These are phyloP conservation scores for Cystobasidium sp. DNA, from an alignment of 1,284 basidiomycete genomes.

Conservation along the genomic window DNA sequence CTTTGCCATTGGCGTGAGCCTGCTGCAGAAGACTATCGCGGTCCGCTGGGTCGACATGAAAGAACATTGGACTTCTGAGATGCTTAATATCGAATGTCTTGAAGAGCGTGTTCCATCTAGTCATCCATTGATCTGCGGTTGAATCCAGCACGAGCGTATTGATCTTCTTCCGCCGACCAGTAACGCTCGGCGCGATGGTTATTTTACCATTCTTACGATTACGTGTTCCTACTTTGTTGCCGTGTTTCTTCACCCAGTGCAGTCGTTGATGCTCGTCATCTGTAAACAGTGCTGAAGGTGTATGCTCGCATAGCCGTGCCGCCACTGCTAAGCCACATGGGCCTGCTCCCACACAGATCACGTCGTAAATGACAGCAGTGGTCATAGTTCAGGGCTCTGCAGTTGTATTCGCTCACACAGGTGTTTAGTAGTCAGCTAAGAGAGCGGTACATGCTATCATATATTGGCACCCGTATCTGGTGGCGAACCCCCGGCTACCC, in stretches of 20 bases:
- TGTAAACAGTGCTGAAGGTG: conserved; percentile 52
- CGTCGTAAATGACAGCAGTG: conserved; percentile 28
- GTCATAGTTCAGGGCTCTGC: not conserved
- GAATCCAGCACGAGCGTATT: conserved; percentile 48
- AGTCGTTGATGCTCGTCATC: conserved; percentile 54
- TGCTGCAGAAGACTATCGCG: conserved; percentile 56
- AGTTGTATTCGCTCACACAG: not conserved
- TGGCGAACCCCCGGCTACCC: conserved; percentile 8
- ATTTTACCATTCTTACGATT: conserved; percentile 46
- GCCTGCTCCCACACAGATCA: conserved; percentile 51
- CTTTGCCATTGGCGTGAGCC: conserved; percentile 49
- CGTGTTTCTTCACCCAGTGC: conserved; percentile 48
- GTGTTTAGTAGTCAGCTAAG: not conserved
- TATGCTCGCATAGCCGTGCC: conserved; percentile 49
- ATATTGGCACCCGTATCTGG: not conserved
- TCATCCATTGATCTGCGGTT: conserved; percentile 47
- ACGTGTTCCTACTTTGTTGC: not conserved
- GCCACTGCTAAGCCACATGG: conserved; percentile 53
- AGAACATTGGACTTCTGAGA: conserved; percentile 58
- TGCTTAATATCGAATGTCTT: conserved; percentile 50
- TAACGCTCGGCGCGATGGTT: not conserved
- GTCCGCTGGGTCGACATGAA: conserved; percentile 56
- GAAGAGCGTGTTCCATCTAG: conserved; percentile 51
- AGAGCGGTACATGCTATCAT: not conserved
- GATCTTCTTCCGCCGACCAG: conserved; percentile 2